Evolutionary conservation across 2,329 filamentous ascomycete species (phyloP).

Genomic region (Davidsoniella australis): DNA sequence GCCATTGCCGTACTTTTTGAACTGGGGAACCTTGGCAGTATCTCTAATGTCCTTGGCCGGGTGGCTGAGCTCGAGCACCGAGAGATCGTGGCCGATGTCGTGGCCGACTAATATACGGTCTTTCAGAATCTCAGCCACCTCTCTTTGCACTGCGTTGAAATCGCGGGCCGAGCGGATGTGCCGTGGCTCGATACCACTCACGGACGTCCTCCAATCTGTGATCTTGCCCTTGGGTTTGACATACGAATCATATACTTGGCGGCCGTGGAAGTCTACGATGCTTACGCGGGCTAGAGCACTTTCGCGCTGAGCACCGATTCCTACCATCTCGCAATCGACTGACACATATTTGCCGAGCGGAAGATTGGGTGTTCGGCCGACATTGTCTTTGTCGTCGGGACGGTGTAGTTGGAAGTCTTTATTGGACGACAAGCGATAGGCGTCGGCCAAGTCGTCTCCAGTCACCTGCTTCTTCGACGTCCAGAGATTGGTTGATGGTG

Average conservation of each 20-base stretch:
- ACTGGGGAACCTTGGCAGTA: conserved; percentile 61
- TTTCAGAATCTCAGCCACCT: conserved; percentile 51
- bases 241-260: conserved; percentile 86
- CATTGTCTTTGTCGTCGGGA: conserved; percentile 39
- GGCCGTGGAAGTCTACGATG: conserved; percentile 83
- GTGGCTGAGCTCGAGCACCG: conserved; percentile 62
- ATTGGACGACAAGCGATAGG: conserved; percentile 36
- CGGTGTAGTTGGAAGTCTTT: conserved; percentile 31
- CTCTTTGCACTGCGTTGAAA: conserved; percentile 61
- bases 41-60: conserved; percentile 66
- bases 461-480: conserved; percentile 44
- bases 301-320: conserved; percentile 53
- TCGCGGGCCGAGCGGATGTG: conserved; percentile 52
- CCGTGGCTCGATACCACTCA: conserved; percentile 64
- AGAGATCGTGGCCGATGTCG: conserved; percentile 63
- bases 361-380: conserved; percentile 41
- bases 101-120: conserved; percentile 68
- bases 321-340: conserved; percentile 97
- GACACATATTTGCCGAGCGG: conserved; percentile 79
- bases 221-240: conserved; percentile 64
- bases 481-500: conserved; percentile 40
- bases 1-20: conserved; percentile 50
- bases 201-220: conserved; percentile 75
- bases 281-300: conserved; percentile 75
- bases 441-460: conserved; percentile 40